Conservation (phyloP, 2,329 filamentous ascomycete species). For the Thelonectria discophora region DNA sequence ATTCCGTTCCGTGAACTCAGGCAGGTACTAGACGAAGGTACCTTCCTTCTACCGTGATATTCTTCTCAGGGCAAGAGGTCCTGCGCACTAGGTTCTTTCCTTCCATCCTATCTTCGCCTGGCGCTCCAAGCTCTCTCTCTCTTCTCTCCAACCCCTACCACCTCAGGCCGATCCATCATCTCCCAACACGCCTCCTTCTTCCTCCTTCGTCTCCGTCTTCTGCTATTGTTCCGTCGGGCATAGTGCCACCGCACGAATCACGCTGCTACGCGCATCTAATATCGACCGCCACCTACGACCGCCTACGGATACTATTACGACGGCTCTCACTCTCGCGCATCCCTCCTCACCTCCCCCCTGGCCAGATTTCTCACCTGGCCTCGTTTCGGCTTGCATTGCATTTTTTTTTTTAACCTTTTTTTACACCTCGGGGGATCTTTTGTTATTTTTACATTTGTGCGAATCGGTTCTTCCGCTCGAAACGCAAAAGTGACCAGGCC, state of each 20-base stretch:
- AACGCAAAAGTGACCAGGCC: neutral
- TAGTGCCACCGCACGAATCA: neutral
- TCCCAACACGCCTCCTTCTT: neutral
- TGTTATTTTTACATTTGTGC: conserved; percentile 20
- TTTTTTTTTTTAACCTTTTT: neutral
- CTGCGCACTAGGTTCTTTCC: neutral
- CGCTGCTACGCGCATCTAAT: neutral
- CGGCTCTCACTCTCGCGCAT: conserved; percentile 5
- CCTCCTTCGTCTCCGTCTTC: neutral
- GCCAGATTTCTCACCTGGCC: conserved; percentile 15
- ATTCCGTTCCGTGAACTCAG: too few species aligned
- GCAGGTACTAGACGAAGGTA: too few species aligned
- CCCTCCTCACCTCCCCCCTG: conserved; percentile 18
- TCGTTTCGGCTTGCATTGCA: conserved; percentile 20
- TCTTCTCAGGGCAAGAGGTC: neutral
- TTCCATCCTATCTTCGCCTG: neutral
- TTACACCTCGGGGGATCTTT: neutral
- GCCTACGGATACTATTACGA: neutral
- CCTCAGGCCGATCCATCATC: neutral
- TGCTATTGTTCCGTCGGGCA: neutral
- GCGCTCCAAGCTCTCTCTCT: neutral
- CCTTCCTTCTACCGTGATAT: neutral
- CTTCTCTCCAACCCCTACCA: neutral
- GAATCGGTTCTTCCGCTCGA: conserved; percentile 14
- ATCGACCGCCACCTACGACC: neutral